Evolutionary conservation across 106 monocot species (phyloP), one percentile per base, ranked within the genome.

Genomic region (Dendrobium huoshanense): DNA sequence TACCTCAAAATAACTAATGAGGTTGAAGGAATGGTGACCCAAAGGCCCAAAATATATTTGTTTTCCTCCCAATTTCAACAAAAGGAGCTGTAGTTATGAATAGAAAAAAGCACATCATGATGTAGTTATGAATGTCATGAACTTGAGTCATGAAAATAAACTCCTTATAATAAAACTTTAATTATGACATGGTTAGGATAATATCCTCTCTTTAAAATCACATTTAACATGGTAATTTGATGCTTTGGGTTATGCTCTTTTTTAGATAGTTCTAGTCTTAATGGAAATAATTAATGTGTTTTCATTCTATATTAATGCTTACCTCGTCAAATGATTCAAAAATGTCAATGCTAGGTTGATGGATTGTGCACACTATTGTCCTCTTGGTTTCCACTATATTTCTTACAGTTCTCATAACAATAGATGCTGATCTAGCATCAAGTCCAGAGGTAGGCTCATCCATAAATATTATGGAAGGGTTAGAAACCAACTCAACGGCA

Each of bases 391-490:
- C 22, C 7, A 64, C 64, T 25, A 64, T 64, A 7, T 64, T 64
- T 64, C 24, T 64, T 19, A 64, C 64, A 64, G 27, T 29, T 67
- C 67, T 67, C 67, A 67, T 67, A 25, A 67, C 67, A 67, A 67
- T 67, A 5, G 67, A 6, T 25, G 64, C 19, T 74, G 91, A 83
- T 75, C 91, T 86, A 31, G 96, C 93, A 82, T 96, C 96, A 77
- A 96, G 85, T 19, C 93, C 96, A 72, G 96, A 85, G 41, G 96
- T 96, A 58, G 96, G 96, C 81, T 96, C 96, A 77, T 96, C 96
- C 96, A 96, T 91, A 79, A 96, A 96, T 56, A 96, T 90, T 15
- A 96, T 87, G 18, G 93, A 96, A 41, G 96, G 96, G 83, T 91
- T 93, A 45, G 93, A 83, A 13, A 96, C 96, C 67, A 96, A 42